These are phyloP conservation scores for Kwoniella europaea DNA, from an alignment of 768 basidiomycete genomes.

Conservation along the genomic window DNA sequence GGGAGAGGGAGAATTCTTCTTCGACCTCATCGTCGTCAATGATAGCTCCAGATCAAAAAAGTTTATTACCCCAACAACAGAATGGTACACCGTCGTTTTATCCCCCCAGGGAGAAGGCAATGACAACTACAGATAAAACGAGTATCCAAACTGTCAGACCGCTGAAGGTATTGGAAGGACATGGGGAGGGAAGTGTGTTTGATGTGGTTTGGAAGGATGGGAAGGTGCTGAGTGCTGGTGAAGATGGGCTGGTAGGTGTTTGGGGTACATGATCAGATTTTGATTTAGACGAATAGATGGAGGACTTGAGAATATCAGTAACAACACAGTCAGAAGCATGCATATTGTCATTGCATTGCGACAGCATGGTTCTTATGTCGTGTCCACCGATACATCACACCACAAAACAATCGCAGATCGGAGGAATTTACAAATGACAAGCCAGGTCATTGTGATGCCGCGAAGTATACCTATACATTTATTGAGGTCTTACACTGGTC, in stretches of 20 bases:
- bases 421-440: too few species aligned
- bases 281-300: too few species aligned
- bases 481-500: too few species aligned
- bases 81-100: constrained; percentile 39
- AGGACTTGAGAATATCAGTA: too few species aligned
- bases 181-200: constrained; percentile 47
- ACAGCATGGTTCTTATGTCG: too few species aligned
- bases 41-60: neutral
- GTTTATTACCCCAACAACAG: neutral
- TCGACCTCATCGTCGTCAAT: neutral
- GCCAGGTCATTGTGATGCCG: too few species aligned
- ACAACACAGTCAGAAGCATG: too few species aligned
- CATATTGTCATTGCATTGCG: too few species aligned
- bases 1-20: constrained; percentile 46
- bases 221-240: constrained; percentile 44
- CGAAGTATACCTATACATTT: too few species aligned
- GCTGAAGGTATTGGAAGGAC: constrained; percentile 37
- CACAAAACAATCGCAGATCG: too few species aligned
- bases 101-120: constrained; percentile 14
- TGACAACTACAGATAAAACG: constrained; percentile 8
- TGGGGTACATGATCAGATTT: too few species aligned
- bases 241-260: constrained; percentile 48
- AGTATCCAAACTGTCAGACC: constrained; percentile 32
- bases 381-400: too few species aligned
- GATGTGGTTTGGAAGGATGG: constrained; percentile 46